Evolutionary conservation across 371 early-diverging fungal genomes (phyloP).

Genomic region (Mortierella sp.): DNA sequence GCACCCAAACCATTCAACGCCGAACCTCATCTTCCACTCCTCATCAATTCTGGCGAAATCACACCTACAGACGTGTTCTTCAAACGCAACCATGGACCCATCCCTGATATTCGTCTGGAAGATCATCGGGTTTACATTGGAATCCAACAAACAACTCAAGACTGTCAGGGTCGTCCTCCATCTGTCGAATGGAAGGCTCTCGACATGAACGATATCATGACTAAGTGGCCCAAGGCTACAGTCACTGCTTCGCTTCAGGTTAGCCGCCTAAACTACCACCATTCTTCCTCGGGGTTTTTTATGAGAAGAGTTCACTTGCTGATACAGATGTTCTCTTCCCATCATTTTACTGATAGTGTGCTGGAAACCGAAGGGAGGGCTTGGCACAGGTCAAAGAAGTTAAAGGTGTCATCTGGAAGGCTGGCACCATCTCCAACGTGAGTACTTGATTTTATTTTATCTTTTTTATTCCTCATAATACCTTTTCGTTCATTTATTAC

Average conservation of each 20-base stretch:
- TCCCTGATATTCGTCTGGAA: constrained; percentile 75
- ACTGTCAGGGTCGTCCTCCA: background rate
- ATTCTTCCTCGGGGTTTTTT: background rate
- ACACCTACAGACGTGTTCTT: constrained; percentile 69
- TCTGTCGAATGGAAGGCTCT: constrained; percentile 41
- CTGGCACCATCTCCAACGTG: constrained; percentile 83
- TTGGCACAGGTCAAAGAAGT: constrained; percentile 82
- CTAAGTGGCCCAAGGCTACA: constrained; percentile 41
- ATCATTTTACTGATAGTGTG: constrained; percentile 61
- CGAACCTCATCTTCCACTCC: constrained; percentile 62
- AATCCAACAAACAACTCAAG: constrained; percentile 18
- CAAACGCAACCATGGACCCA: constrained; percentile 89
- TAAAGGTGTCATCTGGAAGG: constrained; percentile 87
- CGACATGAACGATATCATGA: constrained; percentile 51
- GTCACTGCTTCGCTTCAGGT: constrained; percentile 49
- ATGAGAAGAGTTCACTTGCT: background rate
- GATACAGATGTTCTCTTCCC: background rate
- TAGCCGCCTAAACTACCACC: background rate
- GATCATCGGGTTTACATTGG: constrained; percentile 61
- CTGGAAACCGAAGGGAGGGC: constrained; percentile 89
- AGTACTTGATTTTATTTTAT: background rate
- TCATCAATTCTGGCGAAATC: constrained; percentile 63
- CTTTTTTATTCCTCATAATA: background rate
- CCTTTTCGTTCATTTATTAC: too few species aligned
- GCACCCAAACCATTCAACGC: constrained; percentile 71